Percentiles rank a stretch among this genome's conserved stretches.
Conservation (phyloP, 768 basidiomycete genomes). For the Amanita polypyramis region DNA sequence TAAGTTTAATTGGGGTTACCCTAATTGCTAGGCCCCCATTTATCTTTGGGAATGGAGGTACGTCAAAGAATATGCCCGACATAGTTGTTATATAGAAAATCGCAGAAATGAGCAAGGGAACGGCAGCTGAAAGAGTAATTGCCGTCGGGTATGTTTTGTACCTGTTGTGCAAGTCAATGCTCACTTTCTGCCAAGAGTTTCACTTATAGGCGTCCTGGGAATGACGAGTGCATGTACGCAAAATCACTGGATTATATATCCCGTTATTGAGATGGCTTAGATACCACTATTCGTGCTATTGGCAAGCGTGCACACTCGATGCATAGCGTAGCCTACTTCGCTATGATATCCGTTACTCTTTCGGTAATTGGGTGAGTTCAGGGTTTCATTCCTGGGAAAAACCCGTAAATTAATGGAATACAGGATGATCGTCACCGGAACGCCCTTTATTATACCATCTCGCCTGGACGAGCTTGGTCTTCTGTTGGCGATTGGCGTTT, state of each 20-base stretch:
- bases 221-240: conserved; percentile 58
- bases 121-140: conserved; percentile 33
- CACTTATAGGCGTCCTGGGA: conserved; percentile 56
- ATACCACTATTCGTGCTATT: conserved; percentile 45
- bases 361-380: conserved; percentile 23
- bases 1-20: conserved; percentile 66
- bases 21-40: conserved; percentile 72
- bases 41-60: conserved; percentile 44
- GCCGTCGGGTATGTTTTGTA: conserved; percentile 42
- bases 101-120: conserved; percentile 14
- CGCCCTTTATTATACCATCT: conserved; percentile 36
- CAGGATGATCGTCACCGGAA: conserved; percentile 33
- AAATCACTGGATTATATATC: not conserved
- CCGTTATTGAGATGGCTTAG: conserved; percentile 12
- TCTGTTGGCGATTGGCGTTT: conserved; percentile 38
- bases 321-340: conserved; percentile 63
- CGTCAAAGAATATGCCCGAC: conserved; percentile 5
- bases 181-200: conserved; percentile 28
- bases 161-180: not conserved
- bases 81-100: conserved; percentile 6
- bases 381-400: not conserved
- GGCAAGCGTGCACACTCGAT: conserved; percentile 69
- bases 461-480: conserved; percentile 33
- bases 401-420: not conserved
- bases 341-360: conserved; percentile 39